phyloP scores from a whole-genome alignment of 345 rosid species.

The Limnanthes douglasii region DNA sequence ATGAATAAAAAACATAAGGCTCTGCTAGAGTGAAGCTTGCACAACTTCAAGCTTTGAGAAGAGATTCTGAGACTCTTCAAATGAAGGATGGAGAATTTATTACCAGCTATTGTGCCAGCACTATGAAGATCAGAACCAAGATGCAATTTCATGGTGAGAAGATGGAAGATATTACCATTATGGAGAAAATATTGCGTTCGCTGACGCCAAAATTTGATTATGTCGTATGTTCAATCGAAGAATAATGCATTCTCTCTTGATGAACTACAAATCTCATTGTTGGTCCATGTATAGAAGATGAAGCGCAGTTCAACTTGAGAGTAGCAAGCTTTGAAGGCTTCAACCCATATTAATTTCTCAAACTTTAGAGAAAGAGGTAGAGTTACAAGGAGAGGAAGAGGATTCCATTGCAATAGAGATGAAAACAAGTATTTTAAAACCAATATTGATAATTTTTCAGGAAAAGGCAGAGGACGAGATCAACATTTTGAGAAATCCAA shows the following conservation, averaged over 20 bases:
- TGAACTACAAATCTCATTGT: constrained; percentile 3
- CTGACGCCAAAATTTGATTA: constrained; percentile 2
- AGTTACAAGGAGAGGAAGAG: not conserved
- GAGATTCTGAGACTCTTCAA: not conserved
- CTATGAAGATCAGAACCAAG: not conserved
- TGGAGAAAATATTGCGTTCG: not conserved
- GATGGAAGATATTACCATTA: not conserved
- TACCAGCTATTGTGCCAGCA: not conserved
- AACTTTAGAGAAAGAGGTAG: not conserved
- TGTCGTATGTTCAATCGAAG: constrained; percentile 3
- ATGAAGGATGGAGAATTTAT: constrained; percentile 2
- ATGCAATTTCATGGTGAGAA: constrained; percentile 2
- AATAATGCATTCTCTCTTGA: not conserved
- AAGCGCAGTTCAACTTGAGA: not conserved
- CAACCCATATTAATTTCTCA: not conserved
- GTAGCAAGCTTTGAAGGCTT: not conserved
- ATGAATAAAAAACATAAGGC: too few relatives aligned
- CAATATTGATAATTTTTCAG: too few relatives aligned
- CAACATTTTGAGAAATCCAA: not conserved
- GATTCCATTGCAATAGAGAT: too few relatives aligned
- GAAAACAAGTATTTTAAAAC: too few relatives aligned
- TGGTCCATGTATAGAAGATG: constrained; percentile 5
- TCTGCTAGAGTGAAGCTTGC: not conserved
- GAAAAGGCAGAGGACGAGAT: not conserved
- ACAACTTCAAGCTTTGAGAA: not conserved